Base-by-base conservation (phyloP, 345 rosid species). In the Schrenkiella parvula region DNA sequence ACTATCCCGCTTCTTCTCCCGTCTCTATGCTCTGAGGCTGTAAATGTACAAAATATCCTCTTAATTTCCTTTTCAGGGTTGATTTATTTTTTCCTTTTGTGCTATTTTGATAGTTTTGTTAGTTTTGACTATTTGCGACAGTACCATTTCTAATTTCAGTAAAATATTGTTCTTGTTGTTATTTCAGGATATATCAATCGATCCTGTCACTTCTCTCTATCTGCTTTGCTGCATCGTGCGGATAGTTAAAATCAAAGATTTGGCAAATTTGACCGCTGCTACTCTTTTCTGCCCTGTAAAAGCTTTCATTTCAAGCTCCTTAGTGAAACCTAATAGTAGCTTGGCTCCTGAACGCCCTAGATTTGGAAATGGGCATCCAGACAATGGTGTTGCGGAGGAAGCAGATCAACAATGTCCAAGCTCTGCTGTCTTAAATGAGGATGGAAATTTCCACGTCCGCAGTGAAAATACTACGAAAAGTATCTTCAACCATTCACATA, bases 221-320 rank as follows among this genome's bases (percentile, higher is more conserved):
- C 80, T 92, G 71, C 90, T 95, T 72, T 95, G 95, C 64, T 89
- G 97, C 93, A 95, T 95, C 82, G 78, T 95, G 80, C 91, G 87
- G 80, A 85, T 95, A 58, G 91, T 95, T 68, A 92, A 95, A 82
- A 95, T 89, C 80, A 95, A 87, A 84, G 98, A 95, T 81, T 76
- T 95, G 98, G 93, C 96, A 15, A 95, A 95, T 75, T 80, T 82
- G 66, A 83, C 91, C 83, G 92, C 98, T 74, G 95, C 92, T 79
- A 89, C 93, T 46, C 84, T 92, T 82, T 87, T 95, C 71, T 87
- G 84, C 80, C 87, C 86, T 12, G 70, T 82, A 4, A 92, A 85
- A 78, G 88, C 83, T 43, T 88, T 87, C 60, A 26, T 82, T 63
- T 66, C 80, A 62, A 71, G 68, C 60, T 83, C 84, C 57, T 80